Base-by-base conservation (phyloP, 768 basidiomycete genomes). In the Suillus luteus region DNA sequence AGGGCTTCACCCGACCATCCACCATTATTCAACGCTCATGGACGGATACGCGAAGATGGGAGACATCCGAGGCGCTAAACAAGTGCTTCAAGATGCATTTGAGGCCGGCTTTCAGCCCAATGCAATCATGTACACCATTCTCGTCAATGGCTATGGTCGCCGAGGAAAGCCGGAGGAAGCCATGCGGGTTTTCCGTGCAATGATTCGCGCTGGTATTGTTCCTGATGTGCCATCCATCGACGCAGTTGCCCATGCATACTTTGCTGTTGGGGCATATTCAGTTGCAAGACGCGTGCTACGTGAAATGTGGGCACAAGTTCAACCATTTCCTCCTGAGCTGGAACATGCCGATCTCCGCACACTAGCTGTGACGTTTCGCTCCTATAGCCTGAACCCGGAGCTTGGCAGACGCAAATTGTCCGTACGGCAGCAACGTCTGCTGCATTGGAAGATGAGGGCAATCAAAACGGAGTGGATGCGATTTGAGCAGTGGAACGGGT, bases 21-120 rank as follows among this genome's bases (percentile, higher is more conserved):
- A 91, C 71, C 93, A 95, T 74, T 89, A 86, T 68, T 79, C 81
- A 37, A 86, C 91, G 60, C 77, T 95, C 63, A 87, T 95, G 82
- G 86, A 91, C 67, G 91, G 90, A n/a, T 88, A 87, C 68, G 76
- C 81, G 19, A 78, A 75, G 3, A 73, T 75, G 1, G 91, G 90
- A n/a, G 81, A 93, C 72, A 77, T 89, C 65, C 69, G 74, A 15
- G 79, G 79, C 22, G 90, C 92, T 31, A 73, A 81, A 62, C 79
- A 80, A 59, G 76, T 87, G 49, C 81, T 95, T 79, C 76, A 75
- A 64, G 75, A 84, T 19, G 84, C 86, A 33, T 69, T 72, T 46
- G 74, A 77, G 46, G 79, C 81, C 5, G 85, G 86, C 31, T 72
- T 89, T 64, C 73, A 78, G 27, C 84, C 87, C 24, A 86, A 87